Conservation (phyloP, 495 filamentous ascomycete genomes). For the Astrothelium macrocarpum region DNA sequence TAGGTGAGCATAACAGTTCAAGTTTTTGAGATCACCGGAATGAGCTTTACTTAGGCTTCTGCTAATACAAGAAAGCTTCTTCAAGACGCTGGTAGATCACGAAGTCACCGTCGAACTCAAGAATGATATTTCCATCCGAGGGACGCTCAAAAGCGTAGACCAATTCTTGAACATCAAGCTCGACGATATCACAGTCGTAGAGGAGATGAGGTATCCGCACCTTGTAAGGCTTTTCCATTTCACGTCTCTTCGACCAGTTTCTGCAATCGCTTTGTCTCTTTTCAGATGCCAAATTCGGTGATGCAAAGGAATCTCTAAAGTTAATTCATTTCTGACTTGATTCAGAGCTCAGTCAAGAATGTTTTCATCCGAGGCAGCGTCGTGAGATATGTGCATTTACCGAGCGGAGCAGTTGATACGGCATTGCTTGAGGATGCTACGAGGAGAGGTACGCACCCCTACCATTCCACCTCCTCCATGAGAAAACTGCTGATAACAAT, state of each 20-base stretch:
- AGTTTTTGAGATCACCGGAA: not conserved
- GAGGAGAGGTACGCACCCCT: conserved; percentile 62
- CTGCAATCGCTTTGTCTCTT: not conserved
- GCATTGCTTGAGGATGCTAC: conserved; percentile 92
- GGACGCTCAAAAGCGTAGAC: conserved; percentile 90
- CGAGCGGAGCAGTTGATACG: conserved; percentile 77
- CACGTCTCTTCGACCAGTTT: not conserved
- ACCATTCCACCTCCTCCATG: not conserved
- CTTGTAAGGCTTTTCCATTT: conserved; percentile 43
- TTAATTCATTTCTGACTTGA: no score
- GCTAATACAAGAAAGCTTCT: conserved; percentile 57
- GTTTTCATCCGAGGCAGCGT: conserved; percentile 97
- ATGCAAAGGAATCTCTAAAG: no score
- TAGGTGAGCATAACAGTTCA: conserved; percentile 18
- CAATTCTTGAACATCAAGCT: conserved; percentile 99
- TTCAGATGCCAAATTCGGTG: no score
- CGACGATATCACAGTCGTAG: conserved; percentile 83
- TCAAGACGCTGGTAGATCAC: conserved; percentile 98
- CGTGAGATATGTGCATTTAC: conserved; percentile 90
- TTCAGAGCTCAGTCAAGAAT: conserved; percentile 81
- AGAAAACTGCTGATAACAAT: not conserved
- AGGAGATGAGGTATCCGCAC: conserved; percentile 88
- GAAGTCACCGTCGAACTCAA: conserved; percentile 96
- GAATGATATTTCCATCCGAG: conserved; percentile 94
- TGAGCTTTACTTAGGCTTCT: not conserved